These are phyloP conservation scores for Porcisia hertigi DNA, from an alignment of 208 protist species.

Conservation along the genomic window DNA sequence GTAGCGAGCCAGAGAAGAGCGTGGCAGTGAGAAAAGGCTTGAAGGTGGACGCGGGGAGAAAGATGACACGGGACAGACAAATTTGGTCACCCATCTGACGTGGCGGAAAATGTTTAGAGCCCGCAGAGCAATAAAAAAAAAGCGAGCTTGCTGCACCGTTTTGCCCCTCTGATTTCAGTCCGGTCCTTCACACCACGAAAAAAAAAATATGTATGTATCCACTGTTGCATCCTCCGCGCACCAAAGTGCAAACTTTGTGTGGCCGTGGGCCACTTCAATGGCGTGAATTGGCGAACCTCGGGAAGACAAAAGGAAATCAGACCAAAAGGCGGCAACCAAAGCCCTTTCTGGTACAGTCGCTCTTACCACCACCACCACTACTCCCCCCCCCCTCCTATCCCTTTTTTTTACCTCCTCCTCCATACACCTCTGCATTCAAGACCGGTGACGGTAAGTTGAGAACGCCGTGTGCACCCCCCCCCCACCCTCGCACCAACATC, in stretches of 20 bases:
- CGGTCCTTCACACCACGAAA: not conserved
- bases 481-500: not conserved
- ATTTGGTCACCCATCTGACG: not conserved
- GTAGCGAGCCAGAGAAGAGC: not conserved
- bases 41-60: not conserved
- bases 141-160: not conserved
- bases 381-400: too few relatives aligned
- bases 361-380: too few relatives aligned
- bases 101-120: not conserved
- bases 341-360: not conserved
- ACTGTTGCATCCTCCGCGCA: not conserved
- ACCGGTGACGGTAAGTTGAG: not conserved
- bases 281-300: not conserved
- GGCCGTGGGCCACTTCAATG: not conserved
- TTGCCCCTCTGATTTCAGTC: not conserved
- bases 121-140: not conserved
- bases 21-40: not conserved
- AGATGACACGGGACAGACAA: not conserved
- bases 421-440: not conserved
- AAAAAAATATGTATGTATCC: too few relatives aligned
- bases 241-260: not conserved
- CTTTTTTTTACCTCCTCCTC: too few relatives aligned
- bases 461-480: not conserved
- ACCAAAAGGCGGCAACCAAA: not conserved
- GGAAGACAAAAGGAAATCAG: not conserved